phyloP scores from a whole-genome alignment of 2,329 filamentous ascomycete genomes.

The Thermomyces lanuginosus region DNA sequence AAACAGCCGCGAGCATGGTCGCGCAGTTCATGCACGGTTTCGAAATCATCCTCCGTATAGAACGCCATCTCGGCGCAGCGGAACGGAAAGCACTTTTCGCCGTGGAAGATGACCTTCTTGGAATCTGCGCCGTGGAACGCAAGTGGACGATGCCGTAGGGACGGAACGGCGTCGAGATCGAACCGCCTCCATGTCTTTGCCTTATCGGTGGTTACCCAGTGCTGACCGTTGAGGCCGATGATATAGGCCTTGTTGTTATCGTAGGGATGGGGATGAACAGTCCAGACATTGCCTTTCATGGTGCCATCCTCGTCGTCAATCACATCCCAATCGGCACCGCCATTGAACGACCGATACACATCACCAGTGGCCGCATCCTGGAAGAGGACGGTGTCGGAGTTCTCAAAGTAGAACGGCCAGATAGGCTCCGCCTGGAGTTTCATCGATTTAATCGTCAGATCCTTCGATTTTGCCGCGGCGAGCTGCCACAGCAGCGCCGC shows the following conservation, averaged over 20 bases:
- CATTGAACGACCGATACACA: slow-evolving; percentile 65
- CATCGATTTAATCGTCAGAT: slow-evolving; percentile 48
- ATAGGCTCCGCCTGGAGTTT: slow-evolving; percentile 50
- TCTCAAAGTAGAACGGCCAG: slow-evolving; percentile 77
- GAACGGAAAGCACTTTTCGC: slow-evolving; percentile 48
- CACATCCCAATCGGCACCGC: slow-evolving; percentile 58
- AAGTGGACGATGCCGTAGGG: slow-evolving; percentile 40
- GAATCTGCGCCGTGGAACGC: slow-evolving; percentile 71
- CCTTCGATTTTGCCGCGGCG: slow-evolving; percentile 33
- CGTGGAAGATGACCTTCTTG: slow-evolving; percentile 72
- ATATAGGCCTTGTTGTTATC: slow-evolving; percentile 68
- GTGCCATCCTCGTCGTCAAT: slow-evolving; percentile 47
- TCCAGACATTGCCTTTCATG: slow-evolving; percentile 24
- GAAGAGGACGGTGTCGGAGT: slow-evolving; percentile 66
- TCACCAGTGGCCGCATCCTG: slow-evolving; percentile 48
- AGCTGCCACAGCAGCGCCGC: slow-evolving; percentile 31
- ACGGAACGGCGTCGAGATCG: slow-evolving; percentile 42
- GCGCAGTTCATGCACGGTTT: slow-evolving; percentile 48
- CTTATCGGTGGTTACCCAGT: slow-evolving; percentile 71
- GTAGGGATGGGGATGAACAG: slow-evolving; percentile 57
- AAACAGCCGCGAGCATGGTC: slow-evolving; percentile 58
- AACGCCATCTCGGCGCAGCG: slow-evolving; percentile 46
- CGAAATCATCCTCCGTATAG: slow-evolving; percentile 80
- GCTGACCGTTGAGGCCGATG: slow-evolving; percentile 49
- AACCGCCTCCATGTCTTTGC: slow-evolving; percentile 72